Percentiles rank a stretch among this genome's conserved stretches.
Conservation (phyloP, 768 basidiomycete species). For the Tylopilus felleus region DNA sequence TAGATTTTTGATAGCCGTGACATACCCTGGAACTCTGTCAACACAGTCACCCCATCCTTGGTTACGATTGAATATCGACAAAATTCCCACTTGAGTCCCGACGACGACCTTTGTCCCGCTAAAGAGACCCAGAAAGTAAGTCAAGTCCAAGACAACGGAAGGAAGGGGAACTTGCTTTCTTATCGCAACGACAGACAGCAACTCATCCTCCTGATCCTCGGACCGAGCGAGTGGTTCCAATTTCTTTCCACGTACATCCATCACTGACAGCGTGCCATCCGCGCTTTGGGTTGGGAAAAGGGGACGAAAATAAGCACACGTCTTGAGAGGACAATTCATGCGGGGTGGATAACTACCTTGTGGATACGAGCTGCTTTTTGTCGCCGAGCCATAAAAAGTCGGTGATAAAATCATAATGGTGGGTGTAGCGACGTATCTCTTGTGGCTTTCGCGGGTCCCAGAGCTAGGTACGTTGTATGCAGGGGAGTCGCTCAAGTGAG, state of each 20-base stretch:
- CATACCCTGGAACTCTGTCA: constrained; percentile 82
- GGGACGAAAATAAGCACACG: not conserved
- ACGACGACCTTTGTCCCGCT: constrained; percentile 82
- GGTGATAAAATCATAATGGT: constrained; percentile 94
- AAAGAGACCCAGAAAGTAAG: not conserved
- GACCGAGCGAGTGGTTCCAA: constrained; percentile 76
- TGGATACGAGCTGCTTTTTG: constrained; percentile 80
- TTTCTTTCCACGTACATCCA: constrained; percentile 85
- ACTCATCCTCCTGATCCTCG: constrained; percentile 94
- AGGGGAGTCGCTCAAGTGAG: not conserved
- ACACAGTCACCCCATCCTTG: constrained; percentile 93
- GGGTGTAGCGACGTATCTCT: constrained; percentile 63
- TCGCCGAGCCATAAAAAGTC: constrained; percentile 86
- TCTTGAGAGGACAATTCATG: not conserved
- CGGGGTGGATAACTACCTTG: constrained; percentile 54
- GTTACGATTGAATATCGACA: constrained; percentile 85
- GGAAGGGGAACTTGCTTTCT: constrained; percentile 53
- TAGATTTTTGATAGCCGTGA: constrained; percentile 4
- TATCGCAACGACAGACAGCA: constrained; percentile 82
- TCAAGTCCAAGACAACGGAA: not conserved
- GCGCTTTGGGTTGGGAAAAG: constrained; percentile 49
- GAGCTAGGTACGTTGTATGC: constrained; percentile 47
- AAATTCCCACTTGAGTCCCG: constrained; percentile 84
- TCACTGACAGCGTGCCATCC: constrained; percentile 89
- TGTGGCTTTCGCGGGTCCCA: constrained; percentile 83